phyloP scores from a whole-genome alignment of 345 rosid species.

The Eucalyptus pumila region DNA sequence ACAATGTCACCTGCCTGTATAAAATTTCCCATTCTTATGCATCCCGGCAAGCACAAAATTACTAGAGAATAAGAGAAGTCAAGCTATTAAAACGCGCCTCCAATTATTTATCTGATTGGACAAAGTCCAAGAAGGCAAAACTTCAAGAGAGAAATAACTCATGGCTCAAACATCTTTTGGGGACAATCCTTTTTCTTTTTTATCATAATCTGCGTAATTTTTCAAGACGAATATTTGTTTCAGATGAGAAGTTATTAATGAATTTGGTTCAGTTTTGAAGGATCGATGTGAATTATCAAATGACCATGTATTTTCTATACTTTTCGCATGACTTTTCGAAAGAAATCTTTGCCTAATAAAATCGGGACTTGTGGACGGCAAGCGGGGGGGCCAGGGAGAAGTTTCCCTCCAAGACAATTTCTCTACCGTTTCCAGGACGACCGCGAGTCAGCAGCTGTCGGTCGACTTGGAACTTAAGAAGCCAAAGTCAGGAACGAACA shows the following conservation, averaged over 20 bases:
- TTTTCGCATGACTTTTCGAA: too few species aligned
- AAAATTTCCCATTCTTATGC: background rate
- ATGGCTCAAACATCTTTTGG: background rate
- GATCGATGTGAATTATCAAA: background rate
- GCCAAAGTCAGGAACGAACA: background rate
- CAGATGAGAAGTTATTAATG: background rate
- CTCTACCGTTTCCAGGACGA: background rate
- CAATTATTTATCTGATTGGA: background rate
- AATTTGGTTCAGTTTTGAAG: background rate
- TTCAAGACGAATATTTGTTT: accelerated
- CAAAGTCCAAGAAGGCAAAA: background rate
- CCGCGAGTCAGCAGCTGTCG: background rate
- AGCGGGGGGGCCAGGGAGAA: background rate
- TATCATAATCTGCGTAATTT: background rate
- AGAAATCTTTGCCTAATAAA: too few species aligned
- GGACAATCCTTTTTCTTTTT: background rate
- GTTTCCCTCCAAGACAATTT: background rate
- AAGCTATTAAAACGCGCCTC: background rate
- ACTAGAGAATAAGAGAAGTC: background rate
- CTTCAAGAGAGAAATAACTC: background rate
- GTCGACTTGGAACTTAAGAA: background rate
- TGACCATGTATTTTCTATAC: too few species aligned
- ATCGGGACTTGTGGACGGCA: too few species aligned
- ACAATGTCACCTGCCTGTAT: background rate
- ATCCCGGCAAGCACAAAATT: background rate